These are phyloP conservation scores for Anthoceros angustus DNA, from an alignment of 225 moss, liverwort and hornwort genomes.

Conservation along the genomic window DNA sequence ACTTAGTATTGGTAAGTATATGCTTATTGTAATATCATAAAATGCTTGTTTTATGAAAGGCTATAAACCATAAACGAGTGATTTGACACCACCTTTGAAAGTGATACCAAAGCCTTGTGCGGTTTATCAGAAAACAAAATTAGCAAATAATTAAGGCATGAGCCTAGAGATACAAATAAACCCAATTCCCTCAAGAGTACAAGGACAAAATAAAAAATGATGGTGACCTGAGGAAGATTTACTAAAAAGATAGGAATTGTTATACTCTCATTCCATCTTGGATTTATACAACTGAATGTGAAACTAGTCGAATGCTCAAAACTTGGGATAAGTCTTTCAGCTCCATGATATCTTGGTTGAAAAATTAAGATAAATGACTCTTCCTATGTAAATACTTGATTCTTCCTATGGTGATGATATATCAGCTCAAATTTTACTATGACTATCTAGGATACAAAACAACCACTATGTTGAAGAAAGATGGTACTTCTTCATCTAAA, in stretches of 20 bases:
- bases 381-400: background rate
- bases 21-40: too few relatives aligned
- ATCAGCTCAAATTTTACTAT: background rate
- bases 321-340: background rate
- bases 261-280: background rate
- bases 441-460: background rate
- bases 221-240: background rate
- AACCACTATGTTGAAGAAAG: background rate
- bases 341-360: background rate
- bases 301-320: background rate
- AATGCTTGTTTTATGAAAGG: too few relatives aligned
- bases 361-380: background rate
- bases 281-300: background rate
- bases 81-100: too few relatives aligned
- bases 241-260: background rate
- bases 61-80: background rate
- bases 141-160: background rate
- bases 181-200: too few relatives aligned
- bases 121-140: too few relatives aligned
- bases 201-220: too few relatives aligned
- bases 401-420: background rate
- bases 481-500: background rate
- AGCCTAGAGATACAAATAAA: too few relatives aligned
- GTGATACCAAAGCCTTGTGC: too few relatives aligned
- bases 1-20: too few relatives aligned